A percentile compares a stretch with the other conserved stretches of the same genome.
These are phyloP conservation scores for Colletotrichum brevisporum DNA, from an alignment of 2,329 filamentous ascomycete genomes.

Conservation along the genomic window DNA sequence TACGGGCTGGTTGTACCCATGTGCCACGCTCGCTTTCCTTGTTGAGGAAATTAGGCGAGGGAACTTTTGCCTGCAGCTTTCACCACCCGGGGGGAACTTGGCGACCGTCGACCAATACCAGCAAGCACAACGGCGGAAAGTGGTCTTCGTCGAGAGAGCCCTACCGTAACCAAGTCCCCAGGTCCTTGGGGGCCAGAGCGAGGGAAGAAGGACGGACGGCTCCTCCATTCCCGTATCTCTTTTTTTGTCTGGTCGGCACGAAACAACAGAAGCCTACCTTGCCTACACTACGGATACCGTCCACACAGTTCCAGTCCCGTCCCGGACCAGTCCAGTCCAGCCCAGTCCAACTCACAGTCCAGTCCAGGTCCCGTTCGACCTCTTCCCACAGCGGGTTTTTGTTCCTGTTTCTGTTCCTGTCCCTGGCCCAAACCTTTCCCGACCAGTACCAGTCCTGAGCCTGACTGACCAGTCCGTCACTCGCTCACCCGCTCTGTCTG, in stretches of 20 bases:
- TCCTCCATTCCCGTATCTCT: conserved; percentile 43
- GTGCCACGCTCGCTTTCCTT: conserved; percentile 52
- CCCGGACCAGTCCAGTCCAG: neutral
- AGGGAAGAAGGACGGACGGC: conserved; percentile 16
- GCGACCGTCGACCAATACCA: conserved; percentile 46
- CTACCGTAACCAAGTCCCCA: conserved; percentile 11
- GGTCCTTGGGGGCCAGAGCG: neutral
- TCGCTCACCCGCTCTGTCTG: conserved; percentile 32
- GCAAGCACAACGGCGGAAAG: conserved; percentile 35
- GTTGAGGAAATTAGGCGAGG: conserved; percentile 54
- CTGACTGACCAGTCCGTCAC: conserved; percentile 12
- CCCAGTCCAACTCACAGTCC: neutral
- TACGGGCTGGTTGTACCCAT: conserved; percentile 41
- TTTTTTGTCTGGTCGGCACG: conserved; percentile 10
- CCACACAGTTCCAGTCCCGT: conserved; percentile 1
- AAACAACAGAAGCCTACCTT: conserved; percentile 19
- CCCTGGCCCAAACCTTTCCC: conserved; percentile 28
- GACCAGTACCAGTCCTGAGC: conserved; percentile 2
- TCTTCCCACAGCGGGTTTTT: conserved; percentile 9
- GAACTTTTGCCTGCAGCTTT: conserved; percentile 58
- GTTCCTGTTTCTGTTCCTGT: conserved; percentile 26
- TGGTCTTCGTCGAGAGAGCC: conserved; percentile 34
- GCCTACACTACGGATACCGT: conserved; percentile 6
- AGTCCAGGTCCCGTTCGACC: conserved; percentile 9
- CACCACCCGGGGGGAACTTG: conserved; percentile 51